These are phyloP conservation scores for Ophiostoma novo-ulmi DNA, from an alignment of 2,329 filamentous ascomycete genomes.

Conservation along the genomic window DNA sequence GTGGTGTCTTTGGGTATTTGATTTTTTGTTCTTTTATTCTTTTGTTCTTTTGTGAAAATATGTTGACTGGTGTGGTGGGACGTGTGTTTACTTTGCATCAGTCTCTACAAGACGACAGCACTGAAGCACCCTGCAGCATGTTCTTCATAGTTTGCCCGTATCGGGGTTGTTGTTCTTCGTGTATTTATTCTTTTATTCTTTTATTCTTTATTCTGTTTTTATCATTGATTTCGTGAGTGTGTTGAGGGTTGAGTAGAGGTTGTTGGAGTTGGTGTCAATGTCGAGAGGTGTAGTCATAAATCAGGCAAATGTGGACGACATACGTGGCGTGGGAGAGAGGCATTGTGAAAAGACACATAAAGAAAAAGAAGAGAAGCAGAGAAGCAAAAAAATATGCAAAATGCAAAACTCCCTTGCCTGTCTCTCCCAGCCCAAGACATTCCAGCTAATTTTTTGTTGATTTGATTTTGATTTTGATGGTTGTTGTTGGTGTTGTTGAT, in stretches of 20 bases:
- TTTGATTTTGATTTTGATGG: not conserved
- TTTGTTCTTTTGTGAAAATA: not conserved
- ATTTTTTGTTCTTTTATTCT: not conserved
- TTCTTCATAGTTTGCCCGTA: not conserved
- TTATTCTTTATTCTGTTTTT: not conserved
- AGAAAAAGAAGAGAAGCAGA: constrained; percentile 11
- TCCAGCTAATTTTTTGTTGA: not conserved
- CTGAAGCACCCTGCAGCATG: not conserved
- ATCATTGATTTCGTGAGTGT: not conserved
- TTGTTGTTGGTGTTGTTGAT: not conserved
- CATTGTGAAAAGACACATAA: not conserved
- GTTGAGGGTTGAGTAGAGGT: not conserved
- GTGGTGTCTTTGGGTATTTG: not conserved
- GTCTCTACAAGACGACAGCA: not conserved
- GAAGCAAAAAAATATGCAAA: constrained; percentile 15
- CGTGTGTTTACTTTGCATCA: not conserved
- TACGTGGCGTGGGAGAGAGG: constrained; percentile 1
- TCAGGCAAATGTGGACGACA: not conserved
- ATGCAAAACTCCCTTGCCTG: constrained; percentile 8
- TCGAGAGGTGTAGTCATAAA: not conserved
- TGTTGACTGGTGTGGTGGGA: not conserved
- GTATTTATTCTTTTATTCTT: not conserved
- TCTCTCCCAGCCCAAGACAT: not conserved
- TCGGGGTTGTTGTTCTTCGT: not conserved
- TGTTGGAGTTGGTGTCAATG: no score